Conservation (phyloP, 2,329 filamentous ascomycete species). For the Knoxdaviesia capensis region DNA sequence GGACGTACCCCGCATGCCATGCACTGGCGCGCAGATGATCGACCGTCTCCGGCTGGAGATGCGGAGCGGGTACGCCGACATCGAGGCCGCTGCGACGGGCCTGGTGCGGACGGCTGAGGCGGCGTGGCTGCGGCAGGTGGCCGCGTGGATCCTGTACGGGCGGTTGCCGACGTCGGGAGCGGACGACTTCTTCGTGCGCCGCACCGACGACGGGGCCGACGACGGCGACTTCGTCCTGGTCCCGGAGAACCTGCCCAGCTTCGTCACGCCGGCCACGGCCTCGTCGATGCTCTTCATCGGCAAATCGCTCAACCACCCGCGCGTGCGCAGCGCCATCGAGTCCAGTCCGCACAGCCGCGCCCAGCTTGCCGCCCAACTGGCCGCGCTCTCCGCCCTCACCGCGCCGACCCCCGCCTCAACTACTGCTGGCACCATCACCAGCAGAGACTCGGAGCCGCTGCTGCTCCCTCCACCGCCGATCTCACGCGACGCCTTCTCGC, state of each 20-base stretch:
- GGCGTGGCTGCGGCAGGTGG: slow-evolving; percentile 79
- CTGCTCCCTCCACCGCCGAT: slow-evolving; percentile 1
- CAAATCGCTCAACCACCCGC: slow-evolving; percentile 69
- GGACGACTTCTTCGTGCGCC: slow-evolving; percentile 72
- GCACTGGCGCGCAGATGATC: slow-evolving; percentile 55
- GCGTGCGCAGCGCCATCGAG: slow-evolving; percentile 28
- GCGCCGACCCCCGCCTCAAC: slow-evolving; percentile 56
- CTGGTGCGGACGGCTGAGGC: slow-evolving; percentile 65
- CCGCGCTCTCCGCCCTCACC: slow-evolving; percentile 43
- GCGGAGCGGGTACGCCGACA: slow-evolving; percentile 74
- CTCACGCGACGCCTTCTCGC: slow-evolving; percentile 29
- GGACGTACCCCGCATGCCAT: slow-evolving; percentile 10
- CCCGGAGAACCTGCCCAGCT: slow-evolving; percentile 48
- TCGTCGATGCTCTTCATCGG: slow-evolving; percentile 81
- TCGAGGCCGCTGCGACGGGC: slow-evolving; percentile 56
- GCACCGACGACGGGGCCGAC: slow-evolving; percentile 19
- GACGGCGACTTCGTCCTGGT: slow-evolving; percentile 34
- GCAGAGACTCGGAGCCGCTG: no score
- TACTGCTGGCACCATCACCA: no score
- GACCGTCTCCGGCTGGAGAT: slow-evolving; percentile 55
- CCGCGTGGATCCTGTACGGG: slow-evolving; percentile 82
- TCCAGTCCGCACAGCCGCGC: slow-evolving; percentile 28
- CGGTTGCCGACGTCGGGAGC: slow-evolving; percentile 56
- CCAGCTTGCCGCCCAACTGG: slow-evolving; percentile 47
- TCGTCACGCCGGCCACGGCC: slow-evolving; percentile 56